Evolutionary conservation across 192 early-diverging fungal species (phyloP).

Genomic region (Coemansia brasiliensis): DNA sequence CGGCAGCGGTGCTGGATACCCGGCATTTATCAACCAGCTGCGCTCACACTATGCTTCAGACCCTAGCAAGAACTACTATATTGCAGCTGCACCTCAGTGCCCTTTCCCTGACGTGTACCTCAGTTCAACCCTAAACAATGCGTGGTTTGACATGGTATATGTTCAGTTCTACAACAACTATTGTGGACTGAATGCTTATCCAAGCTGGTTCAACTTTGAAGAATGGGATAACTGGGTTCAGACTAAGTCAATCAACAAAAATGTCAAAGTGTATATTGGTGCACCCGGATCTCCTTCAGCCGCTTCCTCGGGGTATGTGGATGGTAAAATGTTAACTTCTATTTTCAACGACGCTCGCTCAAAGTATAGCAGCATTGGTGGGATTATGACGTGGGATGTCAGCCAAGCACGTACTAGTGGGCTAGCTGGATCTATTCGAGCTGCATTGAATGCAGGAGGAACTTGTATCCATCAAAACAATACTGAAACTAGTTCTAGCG

Average conservation of each 20-base stretch:
- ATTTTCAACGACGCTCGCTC: slow-evolving; percentile 52
- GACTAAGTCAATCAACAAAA: slow-evolving; percentile 55
- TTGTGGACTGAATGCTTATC: slow-evolving; percentile 58
- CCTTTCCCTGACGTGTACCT: slow-evolving; percentile 61
- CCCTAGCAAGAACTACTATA: slow-evolving; percentile 55
- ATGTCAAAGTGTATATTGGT: slow-evolving; percentile 60
- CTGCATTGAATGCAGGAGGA: slow-evolving; percentile 20
- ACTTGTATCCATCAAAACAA: slow-evolving; percentile 17
- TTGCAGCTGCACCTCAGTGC: slow-evolving; percentile 66
- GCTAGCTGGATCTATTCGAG: slow-evolving; percentile 27
- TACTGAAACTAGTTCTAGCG: slow-evolving; percentile 11
- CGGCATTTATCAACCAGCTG: slow-evolving; percentile 53
- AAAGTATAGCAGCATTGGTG: slow-evolving; percentile 59
- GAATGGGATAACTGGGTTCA: slow-evolving; percentile 68
- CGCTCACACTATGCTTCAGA: slow-evolving; percentile 51
- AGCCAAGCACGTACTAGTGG: slow-evolving; percentile 44
- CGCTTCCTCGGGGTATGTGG: slow-evolving; percentile 57
- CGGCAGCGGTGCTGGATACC: slow-evolving; percentile 45
- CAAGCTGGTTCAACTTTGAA: slow-evolving; percentile 56
- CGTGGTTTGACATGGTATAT: slow-evolving; percentile 65
- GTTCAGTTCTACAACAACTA: slow-evolving; percentile 79
- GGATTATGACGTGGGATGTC: slow-evolving; percentile 70
- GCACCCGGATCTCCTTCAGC: slow-evolving; percentile 59
- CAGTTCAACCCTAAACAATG: slow-evolving; percentile 54
- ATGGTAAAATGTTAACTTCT: slow-evolving; percentile 21